Evolutionary conservation across 2,329 filamentous ascomycete species (phyloP).

Genomic region (Beauveria varroae): DNA sequence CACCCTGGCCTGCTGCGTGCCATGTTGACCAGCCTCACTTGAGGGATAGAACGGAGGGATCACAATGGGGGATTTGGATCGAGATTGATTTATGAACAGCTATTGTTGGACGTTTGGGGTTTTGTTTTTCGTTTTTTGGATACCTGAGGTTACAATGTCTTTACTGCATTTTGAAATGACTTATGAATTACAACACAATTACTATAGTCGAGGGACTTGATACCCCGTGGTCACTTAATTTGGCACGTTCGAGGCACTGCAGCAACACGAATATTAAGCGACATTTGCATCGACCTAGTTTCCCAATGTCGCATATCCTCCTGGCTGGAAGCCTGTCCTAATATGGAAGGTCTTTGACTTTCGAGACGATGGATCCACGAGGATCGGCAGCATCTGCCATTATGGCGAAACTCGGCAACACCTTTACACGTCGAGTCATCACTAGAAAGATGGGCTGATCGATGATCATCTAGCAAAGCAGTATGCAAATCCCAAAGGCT

Average conservation of each 20-base stretch:
- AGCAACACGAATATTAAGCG: neutral
- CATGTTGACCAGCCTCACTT: constrained; percentile 66
- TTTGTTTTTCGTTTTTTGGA: neutral
- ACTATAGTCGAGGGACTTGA: neutral
- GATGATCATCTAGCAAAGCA: too few relatives aligned
- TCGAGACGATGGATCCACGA: neutral
- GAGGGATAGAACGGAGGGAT: constrained; percentile 16
- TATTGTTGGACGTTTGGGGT: neutral
- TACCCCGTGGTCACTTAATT: too few relatives aligned
- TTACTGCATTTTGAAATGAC: neutral
- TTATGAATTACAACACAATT: constrained; percentile 5
- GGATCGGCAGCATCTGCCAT: neutral
- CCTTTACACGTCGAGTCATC: too few relatives aligned
- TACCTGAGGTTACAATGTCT: neutral
- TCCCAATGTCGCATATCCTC: too few relatives aligned
- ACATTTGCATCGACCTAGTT: too few relatives aligned
- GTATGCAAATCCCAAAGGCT: too few relatives aligned
- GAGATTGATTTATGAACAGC: neutral
- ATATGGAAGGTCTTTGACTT: neutral
- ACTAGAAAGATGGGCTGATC: too few relatives aligned
- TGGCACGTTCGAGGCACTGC: too few relatives aligned
- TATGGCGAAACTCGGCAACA: neutral
- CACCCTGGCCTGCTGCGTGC: constrained; percentile 57
- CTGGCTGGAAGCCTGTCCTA: neutral
- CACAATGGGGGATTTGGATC: neutral